Conservation (phyloP, 306 rosid species). For the Quercus robur region DNA sequence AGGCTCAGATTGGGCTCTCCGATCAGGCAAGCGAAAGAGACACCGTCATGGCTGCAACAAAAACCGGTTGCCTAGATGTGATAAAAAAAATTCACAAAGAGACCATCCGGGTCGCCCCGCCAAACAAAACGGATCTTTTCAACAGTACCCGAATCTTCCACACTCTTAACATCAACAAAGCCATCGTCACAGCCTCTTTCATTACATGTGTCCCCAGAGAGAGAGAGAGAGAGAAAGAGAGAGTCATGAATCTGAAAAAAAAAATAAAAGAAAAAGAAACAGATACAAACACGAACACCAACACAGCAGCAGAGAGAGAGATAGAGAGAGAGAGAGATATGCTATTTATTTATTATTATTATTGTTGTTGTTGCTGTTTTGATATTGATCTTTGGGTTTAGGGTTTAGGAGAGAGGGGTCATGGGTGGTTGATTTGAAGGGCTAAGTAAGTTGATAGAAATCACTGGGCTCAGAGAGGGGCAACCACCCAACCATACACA, state of each 20-base stretch:
- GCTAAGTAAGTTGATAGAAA: too few relatives aligned
- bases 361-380: background rate
- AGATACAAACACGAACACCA: too few relatives aligned
- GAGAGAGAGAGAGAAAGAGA: background rate
- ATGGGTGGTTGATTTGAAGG: background rate
- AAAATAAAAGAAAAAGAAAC: background rate
- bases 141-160: constrained; percentile 20
- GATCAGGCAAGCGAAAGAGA: background rate
- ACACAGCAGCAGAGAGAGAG: background rate
- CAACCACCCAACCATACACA: too few relatives aligned
- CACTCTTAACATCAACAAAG: constrained; percentile 29
- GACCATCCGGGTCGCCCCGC: constrained; percentile 32
- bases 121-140: constrained; percentile 15
- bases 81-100: background rate
- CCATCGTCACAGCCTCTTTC: constrained; percentile 37
- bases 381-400: too few relatives aligned
- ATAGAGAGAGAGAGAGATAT: constrained; percentile 5
- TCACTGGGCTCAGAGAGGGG: background rate
- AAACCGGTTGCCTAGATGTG: background rate
- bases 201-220: too few relatives aligned
- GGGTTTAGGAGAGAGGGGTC: too few relatives aligned
- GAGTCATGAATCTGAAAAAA: background rate
- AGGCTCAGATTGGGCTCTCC: background rate
- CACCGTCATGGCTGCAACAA: background rate
- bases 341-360: background rate